These are phyloP conservation scores for Trichosporon ovoides DNA, from an alignment of 1,284 basidiomycete genomes.

Conservation along the genomic window DNA sequence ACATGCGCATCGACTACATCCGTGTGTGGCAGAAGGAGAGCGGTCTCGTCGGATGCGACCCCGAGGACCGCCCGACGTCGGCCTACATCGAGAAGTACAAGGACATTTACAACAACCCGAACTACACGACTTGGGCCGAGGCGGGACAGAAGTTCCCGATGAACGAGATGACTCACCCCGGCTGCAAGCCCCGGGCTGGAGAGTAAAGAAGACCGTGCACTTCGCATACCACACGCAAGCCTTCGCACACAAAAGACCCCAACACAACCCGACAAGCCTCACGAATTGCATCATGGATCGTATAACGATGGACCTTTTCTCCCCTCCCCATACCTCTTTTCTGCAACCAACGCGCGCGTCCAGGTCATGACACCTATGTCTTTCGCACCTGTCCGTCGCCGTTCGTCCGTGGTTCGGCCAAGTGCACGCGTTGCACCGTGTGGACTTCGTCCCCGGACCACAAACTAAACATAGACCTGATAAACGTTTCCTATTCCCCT, in stretches of 20 bases:
- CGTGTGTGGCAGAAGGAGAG: conserved; percentile 49
- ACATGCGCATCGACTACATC: conserved; percentile 49
- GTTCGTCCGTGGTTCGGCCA: background rate
- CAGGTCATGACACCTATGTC: background rate
- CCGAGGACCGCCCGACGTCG: conserved; percentile 44
- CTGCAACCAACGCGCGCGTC: background rate
- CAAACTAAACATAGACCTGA: background rate
- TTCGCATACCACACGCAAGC: background rate
- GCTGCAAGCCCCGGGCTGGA: background rate
- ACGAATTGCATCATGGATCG: conserved; percentile 3
- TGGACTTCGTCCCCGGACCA: background rate
- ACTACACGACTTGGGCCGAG: conserved; percentile 44
- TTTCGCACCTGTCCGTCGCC: background rate
- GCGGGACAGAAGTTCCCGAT: conserved; percentile 7
- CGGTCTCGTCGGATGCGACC: conserved; percentile 48
- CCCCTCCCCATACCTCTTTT: background rate
- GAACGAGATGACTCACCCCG: background rate
- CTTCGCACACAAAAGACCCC: background rate
- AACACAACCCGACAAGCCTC: background rate
- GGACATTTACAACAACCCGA: conserved; percentile 44
- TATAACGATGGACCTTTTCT: conserved; percentile 3
- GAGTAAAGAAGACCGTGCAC: background rate
- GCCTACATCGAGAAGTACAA: conserved; percentile 41
- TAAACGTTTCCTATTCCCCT: background rate
- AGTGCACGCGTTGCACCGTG: too few relatives aligned